A percentile compares a stretch with the other conserved stretches of the same genome.
Conservation (phyloP, 148 eudicot genomes). For the Persicaria maculosa region DNA sequence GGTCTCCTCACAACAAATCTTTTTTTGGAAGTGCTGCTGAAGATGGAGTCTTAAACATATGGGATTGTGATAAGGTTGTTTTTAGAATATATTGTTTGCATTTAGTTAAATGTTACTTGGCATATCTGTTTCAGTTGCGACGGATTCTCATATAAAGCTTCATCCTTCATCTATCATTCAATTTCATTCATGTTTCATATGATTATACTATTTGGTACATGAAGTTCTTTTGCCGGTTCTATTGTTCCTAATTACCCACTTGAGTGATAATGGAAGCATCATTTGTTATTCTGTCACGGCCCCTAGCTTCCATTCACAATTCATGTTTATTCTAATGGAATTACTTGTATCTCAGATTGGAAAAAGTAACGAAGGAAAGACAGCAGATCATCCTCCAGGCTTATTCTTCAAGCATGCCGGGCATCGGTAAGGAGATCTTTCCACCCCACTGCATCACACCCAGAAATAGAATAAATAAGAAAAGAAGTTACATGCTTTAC, state of each 20-base stretch:
- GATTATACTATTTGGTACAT: background rate
- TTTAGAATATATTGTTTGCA: background rate
- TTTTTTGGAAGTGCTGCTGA: conserved; percentile 95
- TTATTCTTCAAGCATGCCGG: conserved; percentile 89
- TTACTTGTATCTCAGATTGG: conserved; percentile 39
- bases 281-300: background rate
- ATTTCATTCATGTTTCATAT: background rate
- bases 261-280: background rate
- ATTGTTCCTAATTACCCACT: background rate
- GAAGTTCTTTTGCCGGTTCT: background rate
- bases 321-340: background rate
- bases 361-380: conserved; percentile 27
- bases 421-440: conserved; percentile 53
- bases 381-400: conserved; percentile 45
- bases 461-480: background rate
- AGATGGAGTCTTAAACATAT: conserved; percentile 84
- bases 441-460: background rate
- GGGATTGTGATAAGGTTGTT: conserved; percentile 76
- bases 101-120: background rate
- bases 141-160: background rate
- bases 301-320: background rate
- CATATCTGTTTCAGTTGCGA: background rate
- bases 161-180: background rate
- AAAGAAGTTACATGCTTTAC: background rate
- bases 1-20: conserved; percentile 84